Evolutionary conservation across 192 early-diverging fungal genomes (phyloP).

Genomic region (Pilobolus umbonatus): DNA sequence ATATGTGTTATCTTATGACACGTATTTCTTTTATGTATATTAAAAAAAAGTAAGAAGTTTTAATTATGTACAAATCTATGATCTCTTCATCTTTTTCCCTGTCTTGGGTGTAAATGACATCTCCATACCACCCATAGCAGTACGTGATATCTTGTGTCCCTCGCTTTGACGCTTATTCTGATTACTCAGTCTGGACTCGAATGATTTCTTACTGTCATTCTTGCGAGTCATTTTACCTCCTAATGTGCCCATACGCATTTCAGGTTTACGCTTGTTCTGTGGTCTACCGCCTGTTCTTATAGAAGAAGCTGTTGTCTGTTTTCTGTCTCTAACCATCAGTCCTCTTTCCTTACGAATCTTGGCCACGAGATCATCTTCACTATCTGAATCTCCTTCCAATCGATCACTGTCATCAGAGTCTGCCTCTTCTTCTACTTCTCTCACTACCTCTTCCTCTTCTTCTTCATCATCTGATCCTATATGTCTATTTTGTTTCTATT

Average conservation of each 20-base stretch:
- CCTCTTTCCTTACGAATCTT: conserved; percentile 35
- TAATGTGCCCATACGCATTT: conserved; percentile 21
- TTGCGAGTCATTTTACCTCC: conserved; percentile 6
- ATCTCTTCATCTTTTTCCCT: conserved; percentile 4
- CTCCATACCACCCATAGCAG: conserved; percentile 40
- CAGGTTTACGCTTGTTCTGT: conserved; percentile 7
- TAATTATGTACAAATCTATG: too few species aligned
- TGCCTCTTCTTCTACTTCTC: conserved; percentile 20
- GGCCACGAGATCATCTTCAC: conserved; percentile 36
- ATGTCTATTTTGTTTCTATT: conserved; percentile 8
- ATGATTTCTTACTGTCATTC: conserved; percentile 21
- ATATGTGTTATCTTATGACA: too few species aligned
- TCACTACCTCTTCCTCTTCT: conserved; percentile 14
- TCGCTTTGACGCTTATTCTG: conserved; percentile 10
- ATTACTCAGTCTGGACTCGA: conserved; percentile 21
- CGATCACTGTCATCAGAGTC: conserved; percentile 26
- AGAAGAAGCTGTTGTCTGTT: conserved; percentile 9
- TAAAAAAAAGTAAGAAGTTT: too few species aligned
- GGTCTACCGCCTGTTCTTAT: conserved; percentile 13
- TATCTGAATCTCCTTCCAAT: conserved; percentile 26
- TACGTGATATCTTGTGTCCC: conserved; percentile 30
- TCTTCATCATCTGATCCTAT: conserved; percentile 25
- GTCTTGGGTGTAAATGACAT: conserved; percentile 39
- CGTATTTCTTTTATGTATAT: too few species aligned
- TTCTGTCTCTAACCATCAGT: conserved; percentile 13